These are phyloP conservation scores for Dissophora ornata DNA, from an alignment of 192 early-diverging fungal genomes.

Conservation along the genomic window DNA sequence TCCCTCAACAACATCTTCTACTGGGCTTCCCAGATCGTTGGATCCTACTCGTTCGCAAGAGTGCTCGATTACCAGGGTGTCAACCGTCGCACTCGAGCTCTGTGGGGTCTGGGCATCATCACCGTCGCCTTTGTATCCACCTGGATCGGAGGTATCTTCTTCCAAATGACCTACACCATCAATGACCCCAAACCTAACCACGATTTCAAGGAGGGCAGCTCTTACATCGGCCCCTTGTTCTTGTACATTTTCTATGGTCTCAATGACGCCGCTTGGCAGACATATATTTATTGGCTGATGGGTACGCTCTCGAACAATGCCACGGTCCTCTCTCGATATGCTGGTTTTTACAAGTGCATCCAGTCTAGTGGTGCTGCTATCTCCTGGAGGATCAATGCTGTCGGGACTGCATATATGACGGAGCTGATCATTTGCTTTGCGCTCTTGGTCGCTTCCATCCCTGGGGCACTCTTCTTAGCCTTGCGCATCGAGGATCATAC, in stretches of 20 bases:
- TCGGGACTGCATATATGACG: not conserved
- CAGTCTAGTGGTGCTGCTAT: conserved; percentile 82
- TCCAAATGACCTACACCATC: conserved; percentile 64
- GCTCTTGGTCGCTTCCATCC: not conserved
- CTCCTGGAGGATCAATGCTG: too few relatives aligned
- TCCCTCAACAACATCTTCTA: conserved; percentile 77
- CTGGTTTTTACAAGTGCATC: conserved; percentile 90
- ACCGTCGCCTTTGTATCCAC: conserved; percentile 62
- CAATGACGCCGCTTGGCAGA: conserved; percentile 32
- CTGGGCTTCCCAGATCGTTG: conserved; percentile 80
- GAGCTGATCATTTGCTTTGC: not conserved
- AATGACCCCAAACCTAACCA: not conserved
- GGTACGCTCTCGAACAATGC: conserved; percentile 88
- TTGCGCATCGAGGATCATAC: too few relatives aligned
- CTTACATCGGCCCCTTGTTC: conserved; percentile 7
- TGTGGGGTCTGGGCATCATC: conserved; percentile 64
- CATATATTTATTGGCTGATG: conserved; percentile 82
- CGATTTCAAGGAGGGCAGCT: conserved; percentile 8
- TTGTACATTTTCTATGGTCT: conserved; percentile 37
- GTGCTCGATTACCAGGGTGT: conserved; percentile 68
- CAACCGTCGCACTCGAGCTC: conserved; percentile 69
- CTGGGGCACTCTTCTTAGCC: not conserved
- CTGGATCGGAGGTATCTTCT: conserved; percentile 67
- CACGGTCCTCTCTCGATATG: conserved; percentile 75
- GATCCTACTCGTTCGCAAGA: conserved; percentile 67